These are phyloP conservation scores for Tulasnella sp. DNA, from an alignment of 768 basidiomycete species.

Conservation along the genomic window DNA sequence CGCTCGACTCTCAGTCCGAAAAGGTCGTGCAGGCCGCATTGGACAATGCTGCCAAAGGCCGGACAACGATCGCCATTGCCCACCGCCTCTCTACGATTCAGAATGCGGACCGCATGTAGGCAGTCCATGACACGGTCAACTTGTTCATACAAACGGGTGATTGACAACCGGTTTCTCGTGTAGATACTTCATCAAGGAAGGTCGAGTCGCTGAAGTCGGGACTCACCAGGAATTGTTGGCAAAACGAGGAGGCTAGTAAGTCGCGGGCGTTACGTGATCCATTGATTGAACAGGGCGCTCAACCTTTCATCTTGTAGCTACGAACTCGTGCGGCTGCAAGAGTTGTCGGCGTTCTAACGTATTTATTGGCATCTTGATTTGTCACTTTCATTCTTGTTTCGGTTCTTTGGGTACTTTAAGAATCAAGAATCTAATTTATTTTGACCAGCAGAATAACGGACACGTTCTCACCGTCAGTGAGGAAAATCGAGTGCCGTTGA, in stretches of 20 bases:
- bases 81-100: constrained; percentile 92
- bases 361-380: no score
- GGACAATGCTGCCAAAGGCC: constrained; percentile 85
- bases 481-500: neutral
- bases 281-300: no score
- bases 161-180: neutral
- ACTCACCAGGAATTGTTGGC: constrained; percentile 75
- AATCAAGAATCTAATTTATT: no score
- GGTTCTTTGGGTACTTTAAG: no score
- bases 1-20: constrained; percentile 86
- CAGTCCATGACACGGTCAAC: constrained; percentile 16
- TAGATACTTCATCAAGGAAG: constrained; percentile 87
- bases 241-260: constrained; percentile 37
- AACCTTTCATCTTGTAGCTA: no score
- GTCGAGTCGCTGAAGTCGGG: constrained; percentile 76
- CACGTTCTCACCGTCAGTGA: no score
- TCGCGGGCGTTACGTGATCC: no score
- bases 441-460: no score
- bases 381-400: no score
- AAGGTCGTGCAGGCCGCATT: constrained; percentile 93
- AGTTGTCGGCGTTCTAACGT: no score
- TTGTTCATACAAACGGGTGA: no score
- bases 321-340: no score
- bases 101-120: constrained; percentile 83
- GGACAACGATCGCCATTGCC: constrained; percentile 93